Evolutionary conservation across 1,139 yeast species (phyloP), one percentile per base, ranked within the genome.

Genomic region (Candida tetrigidarum): DNA sequence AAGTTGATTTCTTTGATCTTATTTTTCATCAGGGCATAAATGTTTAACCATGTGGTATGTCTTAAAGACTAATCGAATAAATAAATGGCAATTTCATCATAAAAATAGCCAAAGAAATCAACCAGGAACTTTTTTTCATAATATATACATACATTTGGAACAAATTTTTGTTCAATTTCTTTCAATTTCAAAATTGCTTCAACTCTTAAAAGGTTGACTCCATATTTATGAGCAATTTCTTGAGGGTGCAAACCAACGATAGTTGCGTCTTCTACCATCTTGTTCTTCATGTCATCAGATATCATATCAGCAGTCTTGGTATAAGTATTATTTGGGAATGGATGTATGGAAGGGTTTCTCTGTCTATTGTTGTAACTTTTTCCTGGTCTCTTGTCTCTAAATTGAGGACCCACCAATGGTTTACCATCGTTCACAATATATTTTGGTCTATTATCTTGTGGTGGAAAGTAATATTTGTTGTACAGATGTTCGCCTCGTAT

Each of bases 1-100:
- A 23, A 18, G 8, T 30, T 25, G 19, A 34, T 30, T 18, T 28
- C 15, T 15, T 28, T 14, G 12, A 26, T 9, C 15, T 28, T 8
- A n/a, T 28, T 10, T 12, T 14, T 7, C 22, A 20, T 48, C 51
- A 46, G 52, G 37, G 47, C 47, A 40, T 42, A 32, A 62, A 62
- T 47, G 61, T 77, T 56, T 76, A 83, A 83, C 88, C 88, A 80
- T 72, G 59, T 63, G 20, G 48, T 54, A 26, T 69, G 90, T 84
- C 91, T 84, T 84, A 71, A 84, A 85, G 90, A 85, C 90, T 84
- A 85, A 84, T 84, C 90, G 84, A 70, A 54, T 28, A 22, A 22
- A 41, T 30, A 32, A 46, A 40, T 32, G 29, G 46, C 45, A 56
- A 56, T 59, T 56, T 62, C 65, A 62, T 62, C 64, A 60, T 51